Base-by-base conservation (phyloP, 2,329 filamentous ascomycete genomes). In the Colletotrichum sp. region DNA sequence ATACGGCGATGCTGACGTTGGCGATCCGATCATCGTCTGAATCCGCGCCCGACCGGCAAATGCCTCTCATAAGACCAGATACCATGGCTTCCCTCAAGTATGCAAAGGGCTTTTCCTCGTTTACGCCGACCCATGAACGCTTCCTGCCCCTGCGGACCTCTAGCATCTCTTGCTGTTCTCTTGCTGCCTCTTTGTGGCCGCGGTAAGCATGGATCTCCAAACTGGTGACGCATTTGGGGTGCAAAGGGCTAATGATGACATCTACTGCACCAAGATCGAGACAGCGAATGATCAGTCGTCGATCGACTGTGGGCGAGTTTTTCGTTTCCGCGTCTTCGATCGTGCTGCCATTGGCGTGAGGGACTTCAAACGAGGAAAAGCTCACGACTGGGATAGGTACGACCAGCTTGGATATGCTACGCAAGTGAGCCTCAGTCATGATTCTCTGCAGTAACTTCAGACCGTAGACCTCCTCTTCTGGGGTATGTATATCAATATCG, bases 41-140 rank as follows among this genome's bases (percentile, higher is more conserved):
- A 89, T 92, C 82, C 86, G 86, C 86, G 86, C 86, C 86, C 55
- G 89, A 91, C 78, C 94, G 94, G 84, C 96, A 98, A 71, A 98
- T 98, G 49, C 95, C 93, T 81, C 93, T 94, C 95, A 98, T 97
- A 73, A 98, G 89, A 72, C 93, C 93, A 2, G 95, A 97, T 7
- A 98, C 96, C 95, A 98, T 98, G 66, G 95, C 95, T 86, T 98
- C 96, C 76, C 96, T 91, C 71, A 98, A 87, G 85, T 98, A 98
- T 18, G 95, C 93, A 86, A 96, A 98, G 2, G 96, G 95, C 82
- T 96, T 94, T 80, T 95, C 92, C 79, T 96, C 95, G 81, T 95
- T 92, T 13, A 98, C 90, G 30, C 96, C 96, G 57, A 98, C 95
- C 96, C 96, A 98, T 0, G 96, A 98, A 69, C 95, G 92, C 84